These are phyloP conservation scores for Solanum appendiculatum DNA, from an alignment of 257 asterid species.

Conservation along the genomic window DNA sequence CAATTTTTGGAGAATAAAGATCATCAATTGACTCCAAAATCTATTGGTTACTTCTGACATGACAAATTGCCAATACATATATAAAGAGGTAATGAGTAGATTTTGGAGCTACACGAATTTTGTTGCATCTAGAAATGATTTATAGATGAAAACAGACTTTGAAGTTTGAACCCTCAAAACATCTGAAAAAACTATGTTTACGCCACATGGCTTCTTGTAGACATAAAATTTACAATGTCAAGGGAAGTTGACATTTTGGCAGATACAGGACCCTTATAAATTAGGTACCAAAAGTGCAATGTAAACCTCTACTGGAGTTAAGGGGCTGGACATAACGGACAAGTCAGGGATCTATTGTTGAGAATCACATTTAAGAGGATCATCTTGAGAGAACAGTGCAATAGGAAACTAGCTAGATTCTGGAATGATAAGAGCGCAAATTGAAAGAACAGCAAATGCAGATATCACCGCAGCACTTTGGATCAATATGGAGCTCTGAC, in stretches of 20 bases:
- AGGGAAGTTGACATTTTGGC: background rate
- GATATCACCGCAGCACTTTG: background rate
- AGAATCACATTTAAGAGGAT: background rate
- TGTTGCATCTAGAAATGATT: background rate
- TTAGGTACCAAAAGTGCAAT: background rate
- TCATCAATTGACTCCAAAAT: background rate
- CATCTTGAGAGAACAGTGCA: background rate
- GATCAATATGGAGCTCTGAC: background rate
- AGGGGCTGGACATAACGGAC: background rate
- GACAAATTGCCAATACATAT: background rate
- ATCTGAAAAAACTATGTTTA: background rate
- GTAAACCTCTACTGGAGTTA: background rate
- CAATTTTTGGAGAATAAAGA: background rate
- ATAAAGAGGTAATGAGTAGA: background rate
- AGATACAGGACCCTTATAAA: background rate
- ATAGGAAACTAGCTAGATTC: background rate
- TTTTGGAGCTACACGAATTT: background rate
- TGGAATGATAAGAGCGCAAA: background rate
- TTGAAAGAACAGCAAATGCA: background rate
- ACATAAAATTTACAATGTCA: background rate
- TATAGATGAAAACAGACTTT: background rate
- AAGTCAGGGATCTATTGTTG: background rate
- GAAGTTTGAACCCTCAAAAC: background rate
- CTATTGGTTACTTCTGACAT: background rate
- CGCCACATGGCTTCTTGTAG: background rate